Conservation (phyloP, 768 basidiomycete species). For the Xerocomus potaroensis region DNA sequence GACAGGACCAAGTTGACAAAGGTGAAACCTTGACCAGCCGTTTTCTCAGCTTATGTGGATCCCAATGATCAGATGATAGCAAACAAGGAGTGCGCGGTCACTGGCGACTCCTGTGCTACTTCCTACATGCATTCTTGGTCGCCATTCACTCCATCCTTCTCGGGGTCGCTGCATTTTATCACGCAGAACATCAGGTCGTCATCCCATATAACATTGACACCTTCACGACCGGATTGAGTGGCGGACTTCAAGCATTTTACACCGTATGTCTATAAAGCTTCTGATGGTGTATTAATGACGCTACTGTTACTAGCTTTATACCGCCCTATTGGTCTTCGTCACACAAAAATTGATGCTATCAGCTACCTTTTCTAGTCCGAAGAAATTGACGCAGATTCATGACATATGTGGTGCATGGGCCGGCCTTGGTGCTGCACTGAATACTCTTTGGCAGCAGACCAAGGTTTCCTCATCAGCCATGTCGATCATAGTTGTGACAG, state of each 20-base stretch:
- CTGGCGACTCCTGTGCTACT: neutral
- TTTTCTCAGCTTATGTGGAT: too few species aligned
- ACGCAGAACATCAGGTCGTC: neutral
- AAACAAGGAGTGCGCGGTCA: neutral
- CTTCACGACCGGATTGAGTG: neutral
- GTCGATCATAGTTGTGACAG: neutral
- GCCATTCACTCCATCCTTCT: neutral
- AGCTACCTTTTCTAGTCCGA: neutral
- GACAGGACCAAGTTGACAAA: too few species aligned
- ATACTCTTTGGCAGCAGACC: neutral
- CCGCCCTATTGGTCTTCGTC: neutral
- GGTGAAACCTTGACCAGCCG: too few species aligned
- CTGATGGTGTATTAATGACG: neutral
- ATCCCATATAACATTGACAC: neutral
- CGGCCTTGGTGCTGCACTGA: neutral
- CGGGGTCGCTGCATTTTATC: neutral
- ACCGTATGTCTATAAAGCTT: neutral
- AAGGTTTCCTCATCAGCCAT: neutral
- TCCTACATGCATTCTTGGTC: neutral
- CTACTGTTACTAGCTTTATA: neutral
- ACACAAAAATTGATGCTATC: neutral
- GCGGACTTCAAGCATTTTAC: neutral
- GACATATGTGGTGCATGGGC: neutral
- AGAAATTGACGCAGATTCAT: neutral
- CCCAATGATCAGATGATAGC: too few species aligned